A percentile compares a stretch with the other conserved stretches of the same genome.
phyloP scores from a whole-genome alignment of 768 basidiomycete genomes.

The Serendipita indica region DNA sequence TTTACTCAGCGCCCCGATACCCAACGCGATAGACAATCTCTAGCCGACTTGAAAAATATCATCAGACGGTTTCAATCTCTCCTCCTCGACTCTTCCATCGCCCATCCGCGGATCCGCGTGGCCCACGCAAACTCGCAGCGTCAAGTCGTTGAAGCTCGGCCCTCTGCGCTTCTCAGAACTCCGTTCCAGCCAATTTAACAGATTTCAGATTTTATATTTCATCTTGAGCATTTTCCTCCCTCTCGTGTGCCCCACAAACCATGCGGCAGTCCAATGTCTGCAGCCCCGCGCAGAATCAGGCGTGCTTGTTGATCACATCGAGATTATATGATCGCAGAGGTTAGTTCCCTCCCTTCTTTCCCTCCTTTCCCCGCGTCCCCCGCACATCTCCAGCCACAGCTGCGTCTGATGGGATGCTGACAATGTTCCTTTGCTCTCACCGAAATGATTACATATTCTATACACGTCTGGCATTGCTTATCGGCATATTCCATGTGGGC shows the following conservation, averaged over 20 bases:
- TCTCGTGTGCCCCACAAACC: no score
- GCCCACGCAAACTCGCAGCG: neutral
- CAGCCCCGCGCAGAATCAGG: slow-evolving; percentile 7
- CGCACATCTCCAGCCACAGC: no score
- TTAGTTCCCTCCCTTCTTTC: neutral
- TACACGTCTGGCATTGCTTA: no score
- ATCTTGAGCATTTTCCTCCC: no score
- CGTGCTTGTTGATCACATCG: slow-evolving; percentile 7
- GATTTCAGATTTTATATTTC: no score
- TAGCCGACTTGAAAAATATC: no score
- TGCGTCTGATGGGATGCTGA: neutral
- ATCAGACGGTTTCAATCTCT: no score
- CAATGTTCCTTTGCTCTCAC: neutral
- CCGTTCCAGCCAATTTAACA: neutral
- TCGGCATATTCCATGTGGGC: no score
- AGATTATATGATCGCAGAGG: slow-evolving; percentile 8
- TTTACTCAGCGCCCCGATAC: neutral
- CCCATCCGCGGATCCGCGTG: neutral
- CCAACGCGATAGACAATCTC: neutral
- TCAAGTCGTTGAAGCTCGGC: no score
- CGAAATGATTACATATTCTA: neutral
- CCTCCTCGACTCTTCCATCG: no score
- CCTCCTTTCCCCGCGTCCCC: neutral
- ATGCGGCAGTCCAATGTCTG: slow-evolving; percentile 9
- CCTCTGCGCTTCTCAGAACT: neutral